These are phyloP conservation scores for Leccinum broughii DNA, from an alignment of 768 basidiomycete species.

Conservation along the genomic window DNA sequence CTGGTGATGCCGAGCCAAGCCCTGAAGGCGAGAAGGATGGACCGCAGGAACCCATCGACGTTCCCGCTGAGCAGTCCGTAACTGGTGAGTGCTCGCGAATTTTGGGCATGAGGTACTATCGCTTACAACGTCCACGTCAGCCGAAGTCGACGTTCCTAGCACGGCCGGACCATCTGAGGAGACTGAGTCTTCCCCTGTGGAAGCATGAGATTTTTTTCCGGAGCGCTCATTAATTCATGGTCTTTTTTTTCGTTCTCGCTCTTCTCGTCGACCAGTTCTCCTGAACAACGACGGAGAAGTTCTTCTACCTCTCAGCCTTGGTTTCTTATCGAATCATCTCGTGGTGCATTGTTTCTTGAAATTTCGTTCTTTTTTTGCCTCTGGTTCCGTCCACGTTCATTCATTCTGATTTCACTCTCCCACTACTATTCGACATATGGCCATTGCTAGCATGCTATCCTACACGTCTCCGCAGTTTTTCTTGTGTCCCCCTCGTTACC, in stretches of 20 bases:
- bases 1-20: not conserved
- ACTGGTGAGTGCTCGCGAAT: conserved; percentile 13
- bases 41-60: not conserved
- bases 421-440: conserved; percentile 8
- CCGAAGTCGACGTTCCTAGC: not conserved
- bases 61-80: not conserved
- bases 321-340: not conserved
- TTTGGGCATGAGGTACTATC: not conserved
- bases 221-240: not conserved
- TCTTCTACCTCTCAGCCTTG: not conserved
- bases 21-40: not conserved
- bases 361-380: conserved; percentile 12
- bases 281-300: not conserved
- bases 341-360: conserved; percentile 1
- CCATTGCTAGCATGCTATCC: conserved; percentile 15
- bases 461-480: conserved; percentile 6
- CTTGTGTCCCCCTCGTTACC: conserved; percentile 2
- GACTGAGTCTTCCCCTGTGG: not conserved
- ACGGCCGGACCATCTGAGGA: conserved; percentile 1
- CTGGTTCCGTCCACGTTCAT: conserved; percentile 2
- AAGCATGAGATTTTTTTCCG: not conserved
- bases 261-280: not conserved
- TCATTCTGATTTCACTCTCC: not conserved
- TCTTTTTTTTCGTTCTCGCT: not conserved
- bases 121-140: conserved; percentile 7